Percentiles rank a stretch among this genome's conserved stretches.
Evolutionary conservation across 2,329 filamentous ascomycete species (phyloP).

Genomic region (Zopfia rhizophila): DNA sequence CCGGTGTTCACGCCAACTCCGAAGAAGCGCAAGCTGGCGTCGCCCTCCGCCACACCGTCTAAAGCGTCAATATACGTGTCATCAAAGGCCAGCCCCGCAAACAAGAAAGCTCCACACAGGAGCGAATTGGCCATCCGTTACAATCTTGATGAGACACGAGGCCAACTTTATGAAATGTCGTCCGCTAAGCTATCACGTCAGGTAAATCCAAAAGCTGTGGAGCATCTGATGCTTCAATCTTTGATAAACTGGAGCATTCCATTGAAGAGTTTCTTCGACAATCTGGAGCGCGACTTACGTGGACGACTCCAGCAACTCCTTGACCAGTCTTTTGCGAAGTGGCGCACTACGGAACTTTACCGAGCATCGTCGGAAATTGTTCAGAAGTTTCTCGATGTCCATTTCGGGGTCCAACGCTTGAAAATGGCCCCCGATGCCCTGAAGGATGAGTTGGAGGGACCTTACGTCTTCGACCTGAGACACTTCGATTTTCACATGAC

Average conservation of each 20-base stretch:
- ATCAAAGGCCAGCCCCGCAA: conserved; percentile 4
- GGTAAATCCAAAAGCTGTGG: conserved; percentile 47
- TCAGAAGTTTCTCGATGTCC: conserved; percentile 32
- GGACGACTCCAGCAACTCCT: conserved; percentile 35
- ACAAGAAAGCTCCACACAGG: not conserved
- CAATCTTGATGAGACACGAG: conserved; percentile 42
- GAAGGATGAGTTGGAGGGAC: conserved; percentile 44
- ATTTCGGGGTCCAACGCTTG: conserved; percentile 37
- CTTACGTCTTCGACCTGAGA: conserved; percentile 45
- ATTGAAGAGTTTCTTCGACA: conserved; percentile 37
- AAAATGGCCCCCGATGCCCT: conserved; percentile 39
- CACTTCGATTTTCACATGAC: conserved; percentile 30
- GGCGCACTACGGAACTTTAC: conserved; percentile 43
- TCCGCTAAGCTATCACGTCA: conserved; percentile 45
- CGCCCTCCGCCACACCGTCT: not conserved
- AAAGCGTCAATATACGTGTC: not conserved
- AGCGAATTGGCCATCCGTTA: conserved; percentile 33
- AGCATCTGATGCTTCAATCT: conserved; percentile 39
- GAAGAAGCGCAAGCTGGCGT: conserved; percentile 46
- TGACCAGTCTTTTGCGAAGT: conserved; percentile 38
- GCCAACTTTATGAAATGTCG: conserved; percentile 34
- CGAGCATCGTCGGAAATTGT: conserved; percentile 34
- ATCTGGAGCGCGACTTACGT: conserved; percentile 23
- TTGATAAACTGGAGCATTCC: conserved; percentile 44
- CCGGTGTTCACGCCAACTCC: conserved; percentile 34